Evolutionary conservation across 1,139 yeast genomes (phyloP).

Genomic region (Geotrichum europaeum): DNA sequence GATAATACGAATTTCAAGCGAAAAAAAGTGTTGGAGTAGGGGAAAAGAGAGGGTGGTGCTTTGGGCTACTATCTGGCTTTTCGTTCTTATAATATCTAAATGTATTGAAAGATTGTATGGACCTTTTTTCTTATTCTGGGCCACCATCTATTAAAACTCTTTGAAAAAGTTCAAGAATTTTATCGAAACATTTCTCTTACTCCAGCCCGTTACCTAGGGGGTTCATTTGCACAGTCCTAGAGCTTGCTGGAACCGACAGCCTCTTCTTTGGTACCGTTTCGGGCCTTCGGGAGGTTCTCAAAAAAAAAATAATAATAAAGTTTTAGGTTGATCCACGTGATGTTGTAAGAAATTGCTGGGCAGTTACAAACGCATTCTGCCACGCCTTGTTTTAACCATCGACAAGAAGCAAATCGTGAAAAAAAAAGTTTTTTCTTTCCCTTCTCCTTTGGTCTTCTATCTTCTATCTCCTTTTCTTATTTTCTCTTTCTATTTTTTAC

Average conservation of each 20-base stretch:
- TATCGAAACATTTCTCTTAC: too few relatives aligned
- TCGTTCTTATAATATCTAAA: background rate
- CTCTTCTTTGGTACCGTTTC: too few relatives aligned
- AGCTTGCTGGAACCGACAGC: too few relatives aligned
- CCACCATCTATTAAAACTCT: background rate
- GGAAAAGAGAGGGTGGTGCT: background rate
- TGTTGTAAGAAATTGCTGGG: too few relatives aligned
- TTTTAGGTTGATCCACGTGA: too few relatives aligned
- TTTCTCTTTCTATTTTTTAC: background rate
- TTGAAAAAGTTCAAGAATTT: too few relatives aligned
- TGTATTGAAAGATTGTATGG: background rate
- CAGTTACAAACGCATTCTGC: too few relatives aligned
- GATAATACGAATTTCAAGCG: background rate
- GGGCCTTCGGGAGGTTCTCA: too few relatives aligned
- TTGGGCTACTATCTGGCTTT: background rate
- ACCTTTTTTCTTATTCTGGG: background rate
- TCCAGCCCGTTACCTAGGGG: too few relatives aligned
- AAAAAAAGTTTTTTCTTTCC: background rate
- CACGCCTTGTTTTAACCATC: too few relatives aligned
- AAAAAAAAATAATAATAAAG: too few relatives aligned
- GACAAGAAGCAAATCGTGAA: background rate
- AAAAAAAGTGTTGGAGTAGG: background rate
- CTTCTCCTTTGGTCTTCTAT: background rate
- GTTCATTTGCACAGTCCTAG: too few relatives aligned
- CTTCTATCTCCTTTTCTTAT: background rate